A percentile compares a stretch with the other conserved stretches of the same genome.
These are phyloP conservation scores for Scedosporium aurantiacum DNA, from an alignment of 2,329 filamentous ascomycete species.

Conservation along the genomic window DNA sequence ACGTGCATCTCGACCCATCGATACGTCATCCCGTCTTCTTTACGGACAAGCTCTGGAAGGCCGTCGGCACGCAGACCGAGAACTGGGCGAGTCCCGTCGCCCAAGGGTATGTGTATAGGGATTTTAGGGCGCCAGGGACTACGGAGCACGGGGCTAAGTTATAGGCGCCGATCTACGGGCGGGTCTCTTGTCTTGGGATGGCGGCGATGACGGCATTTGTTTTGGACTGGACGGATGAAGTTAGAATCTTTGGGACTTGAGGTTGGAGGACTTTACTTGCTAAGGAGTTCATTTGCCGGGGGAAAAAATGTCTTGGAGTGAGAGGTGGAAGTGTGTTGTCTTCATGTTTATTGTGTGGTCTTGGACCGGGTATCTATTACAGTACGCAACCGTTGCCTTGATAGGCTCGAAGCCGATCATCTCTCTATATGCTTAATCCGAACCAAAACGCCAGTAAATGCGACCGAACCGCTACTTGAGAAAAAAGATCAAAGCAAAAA, in stretches of 20 bases:
- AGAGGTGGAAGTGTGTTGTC: neutral
- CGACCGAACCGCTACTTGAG: neutral
- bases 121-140: conserved; percentile 34
- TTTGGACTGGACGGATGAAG: too few species aligned
- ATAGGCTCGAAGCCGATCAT: neutral
- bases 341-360: neutral
- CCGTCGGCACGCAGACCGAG: conserved; percentile 27
- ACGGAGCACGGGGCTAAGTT: neutral
- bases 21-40: conserved; percentile 67
- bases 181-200: neutral
- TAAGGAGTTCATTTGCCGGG: too few species aligned
- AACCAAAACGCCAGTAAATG: neutral
- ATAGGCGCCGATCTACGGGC: neutral
- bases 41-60: conserved; percentile 48
- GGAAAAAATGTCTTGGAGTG: neutral
- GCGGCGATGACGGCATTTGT: too few species aligned
- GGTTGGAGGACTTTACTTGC: too few species aligned
- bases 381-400: neutral
- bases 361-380: neutral
- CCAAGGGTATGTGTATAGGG: conserved; percentile 49
- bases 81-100: conserved; percentile 37
- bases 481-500: neutral
- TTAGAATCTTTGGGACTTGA: neutral
- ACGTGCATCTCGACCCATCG: conserved; percentile 32
- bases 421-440: too few species aligned